Evolutionary conservation across 2,329 filamentous ascomycete species (phyloP).

Genomic region (Orbilia blumenaviensis): DNA sequence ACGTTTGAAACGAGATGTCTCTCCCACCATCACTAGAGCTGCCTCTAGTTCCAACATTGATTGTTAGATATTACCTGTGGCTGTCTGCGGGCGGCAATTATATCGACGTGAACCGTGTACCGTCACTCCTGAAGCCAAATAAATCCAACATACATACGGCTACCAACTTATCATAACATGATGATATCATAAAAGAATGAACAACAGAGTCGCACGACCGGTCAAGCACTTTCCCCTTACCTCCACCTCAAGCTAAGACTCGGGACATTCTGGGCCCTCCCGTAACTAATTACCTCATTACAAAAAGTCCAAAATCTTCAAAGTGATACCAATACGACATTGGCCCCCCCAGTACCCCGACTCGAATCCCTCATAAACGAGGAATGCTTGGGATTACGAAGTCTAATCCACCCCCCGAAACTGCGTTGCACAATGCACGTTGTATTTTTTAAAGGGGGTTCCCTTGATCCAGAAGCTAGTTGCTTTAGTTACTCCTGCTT

Average conservation of each 20-base stretch:
- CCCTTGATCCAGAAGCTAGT: constrained; percentile 1
- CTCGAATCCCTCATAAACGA: neutral
- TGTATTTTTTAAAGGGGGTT: constrained; percentile 30
- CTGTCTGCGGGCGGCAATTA: neutral
- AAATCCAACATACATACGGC: neutral
- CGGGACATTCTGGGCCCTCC: constrained; percentile 16
- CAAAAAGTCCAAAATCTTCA: constrained; percentile 10
- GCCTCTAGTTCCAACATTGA: too few species aligned
- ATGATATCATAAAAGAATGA: constrained; percentile 10
- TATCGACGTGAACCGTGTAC: constrained; percentile 1
- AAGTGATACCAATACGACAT: neutral
- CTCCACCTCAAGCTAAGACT: neutral
- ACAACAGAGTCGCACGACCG: constrained; percentile 4
- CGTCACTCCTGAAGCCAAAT: neutral
- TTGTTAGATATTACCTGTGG: neutral
- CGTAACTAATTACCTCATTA: neutral
- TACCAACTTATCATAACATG: neutral
- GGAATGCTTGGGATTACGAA: constrained; percentile 25
- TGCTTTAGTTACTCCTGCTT: neutral
- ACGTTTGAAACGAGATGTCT: neutral
- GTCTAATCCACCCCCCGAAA: neutral
- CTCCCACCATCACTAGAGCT: neutral
- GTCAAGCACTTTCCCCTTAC: neutral
- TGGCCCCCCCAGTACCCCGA: too few species aligned
- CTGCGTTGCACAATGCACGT: constrained; percentile 38